Conservation (phyloP, 1,139 yeast species). For the Geotrichum phurueaensis region DNA sequence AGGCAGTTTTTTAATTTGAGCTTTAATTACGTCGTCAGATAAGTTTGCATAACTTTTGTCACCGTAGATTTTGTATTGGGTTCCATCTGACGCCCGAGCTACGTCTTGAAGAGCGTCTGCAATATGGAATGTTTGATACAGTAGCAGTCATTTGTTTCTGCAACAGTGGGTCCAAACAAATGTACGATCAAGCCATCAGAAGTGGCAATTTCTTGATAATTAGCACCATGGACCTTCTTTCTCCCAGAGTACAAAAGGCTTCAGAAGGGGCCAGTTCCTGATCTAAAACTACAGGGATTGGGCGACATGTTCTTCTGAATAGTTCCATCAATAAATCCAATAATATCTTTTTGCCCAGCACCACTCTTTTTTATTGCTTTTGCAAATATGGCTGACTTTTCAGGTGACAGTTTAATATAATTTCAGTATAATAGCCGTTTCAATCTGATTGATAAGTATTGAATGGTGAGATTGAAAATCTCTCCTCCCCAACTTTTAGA, state of each 20-base stretch:
- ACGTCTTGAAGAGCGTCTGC: not conserved
- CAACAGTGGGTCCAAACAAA: not conserved
- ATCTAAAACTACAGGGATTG: not conserved
- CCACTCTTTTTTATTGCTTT: not conserved
- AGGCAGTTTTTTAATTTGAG: not conserved
- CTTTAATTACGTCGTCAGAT: not conserved
- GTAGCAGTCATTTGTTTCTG: not conserved
- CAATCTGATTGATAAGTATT: not conserved
- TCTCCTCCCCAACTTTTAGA: not conserved
- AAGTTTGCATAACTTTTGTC: not conserved
- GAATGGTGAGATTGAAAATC: not conserved
- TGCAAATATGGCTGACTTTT: not conserved
- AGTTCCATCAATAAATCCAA: not conserved
- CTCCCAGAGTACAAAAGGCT: not conserved
- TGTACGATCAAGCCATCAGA: not conserved
- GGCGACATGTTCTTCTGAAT: not conserved
- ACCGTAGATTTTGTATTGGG: not conserved
- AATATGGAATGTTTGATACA: not conserved
- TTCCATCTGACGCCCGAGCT: not conserved
- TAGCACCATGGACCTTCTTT: not conserved
- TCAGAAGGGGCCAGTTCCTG: not conserved
- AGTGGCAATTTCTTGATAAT: not conserved
- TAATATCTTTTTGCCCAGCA: not conserved
- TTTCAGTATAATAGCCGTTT: not conserved
- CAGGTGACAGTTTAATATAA: not conserved